These are phyloP conservation scores for Limtongia smithiae DNA, from an alignment of 805 yeast genomes.

Conservation along the genomic window DNA sequence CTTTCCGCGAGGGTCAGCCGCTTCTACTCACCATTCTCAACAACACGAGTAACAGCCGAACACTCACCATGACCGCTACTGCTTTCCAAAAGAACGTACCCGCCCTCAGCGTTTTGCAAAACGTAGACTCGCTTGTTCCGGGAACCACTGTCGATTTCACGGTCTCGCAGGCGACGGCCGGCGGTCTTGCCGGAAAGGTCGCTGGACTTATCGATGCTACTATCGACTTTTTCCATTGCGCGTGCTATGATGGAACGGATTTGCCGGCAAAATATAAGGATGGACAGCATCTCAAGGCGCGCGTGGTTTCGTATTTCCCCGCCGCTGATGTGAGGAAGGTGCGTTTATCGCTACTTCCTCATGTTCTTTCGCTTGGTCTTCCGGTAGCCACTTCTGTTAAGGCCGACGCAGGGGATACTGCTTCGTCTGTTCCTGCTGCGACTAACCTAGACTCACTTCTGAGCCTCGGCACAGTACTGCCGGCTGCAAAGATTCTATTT, in stretches of 20 bases:
- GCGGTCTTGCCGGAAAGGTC: conserved; percentile 69
- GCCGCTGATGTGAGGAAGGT: conserved; percentile 46
- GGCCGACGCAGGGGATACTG: neutral
- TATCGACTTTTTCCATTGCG: conserved; percentile 63
- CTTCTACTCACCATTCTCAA: conserved; percentile 58
- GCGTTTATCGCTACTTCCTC: conserved; percentile 61
- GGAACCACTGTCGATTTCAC: conserved; percentile 77
- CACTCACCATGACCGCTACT: conserved; percentile 53
- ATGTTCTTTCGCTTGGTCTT: conserved; percentile 42
- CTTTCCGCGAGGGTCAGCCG: conserved; percentile 60
- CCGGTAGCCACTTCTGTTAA: conserved; percentile 13
- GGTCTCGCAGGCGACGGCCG: conserved; percentile 52
- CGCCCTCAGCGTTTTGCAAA: conserved; percentile 48
- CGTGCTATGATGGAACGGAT: conserved; percentile 44
- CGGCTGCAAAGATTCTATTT: conserved; percentile 54
- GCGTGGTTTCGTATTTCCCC: conserved; percentile 19
- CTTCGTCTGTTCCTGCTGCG: neutral
- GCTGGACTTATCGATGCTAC: conserved; percentile 63
- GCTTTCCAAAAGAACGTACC: conserved; percentile 52
- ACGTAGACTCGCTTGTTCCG: conserved; percentile 69
- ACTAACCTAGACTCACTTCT: conserved; percentile 55
- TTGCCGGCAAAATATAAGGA: conserved; percentile 61
- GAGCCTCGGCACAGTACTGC: conserved; percentile 69
- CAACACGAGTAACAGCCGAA: conserved; percentile 48
- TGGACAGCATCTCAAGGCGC: conserved; percentile 47